Conservation (phyloP, 768 basidiomycete genomes). For the Phallus indusiatus region DNA sequence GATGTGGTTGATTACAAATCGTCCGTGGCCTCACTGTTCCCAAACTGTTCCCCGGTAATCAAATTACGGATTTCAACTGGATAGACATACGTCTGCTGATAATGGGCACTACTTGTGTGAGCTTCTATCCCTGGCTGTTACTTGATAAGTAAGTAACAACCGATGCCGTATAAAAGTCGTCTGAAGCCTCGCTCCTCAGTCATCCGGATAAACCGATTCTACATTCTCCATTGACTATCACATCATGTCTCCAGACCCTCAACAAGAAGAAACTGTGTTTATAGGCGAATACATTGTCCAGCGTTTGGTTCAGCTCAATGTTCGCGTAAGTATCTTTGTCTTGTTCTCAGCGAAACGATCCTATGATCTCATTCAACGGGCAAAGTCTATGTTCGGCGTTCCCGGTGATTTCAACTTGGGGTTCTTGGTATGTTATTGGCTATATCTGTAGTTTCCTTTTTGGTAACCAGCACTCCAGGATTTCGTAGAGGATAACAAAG, state of each 20-base stretch:
- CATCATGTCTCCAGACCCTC: neutral
- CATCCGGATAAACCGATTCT: neutral
- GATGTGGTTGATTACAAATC: too few species aligned
- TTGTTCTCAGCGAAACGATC: neutral
- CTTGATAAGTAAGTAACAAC: too few species aligned
- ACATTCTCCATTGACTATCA: neutral
- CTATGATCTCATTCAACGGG: neutral
- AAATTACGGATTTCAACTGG: too few species aligned
- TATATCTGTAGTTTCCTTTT: slow-evolving; percentile 3
- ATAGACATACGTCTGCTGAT: too few species aligned
- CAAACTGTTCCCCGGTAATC: too few species aligned
- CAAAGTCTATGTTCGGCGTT: slow-evolving; percentile 70
- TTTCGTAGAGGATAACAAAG: slow-evolving; percentile 68
- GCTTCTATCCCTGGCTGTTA: too few species aligned
- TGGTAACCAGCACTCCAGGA: slow-evolving; percentile 37
- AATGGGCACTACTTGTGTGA: too few species aligned
- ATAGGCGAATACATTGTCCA: slow-evolving; percentile 54
- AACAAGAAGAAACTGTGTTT: slow-evolving; percentile 24
- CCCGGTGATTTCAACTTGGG: slow-evolving; percentile 85
- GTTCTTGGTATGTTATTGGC: slow-evolving; percentile 35
- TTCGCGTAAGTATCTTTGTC: slow-evolving; percentile 34
- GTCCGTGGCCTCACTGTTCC: too few species aligned
- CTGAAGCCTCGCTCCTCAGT: neutral
- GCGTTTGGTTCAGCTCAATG: slow-evolving; percentile 54
- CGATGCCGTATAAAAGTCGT: too few species aligned